phyloP scores from a whole-genome alignment of 2,329 filamentous ascomycete genomes.

The Ascochyta viciae-villosae region DNA sequence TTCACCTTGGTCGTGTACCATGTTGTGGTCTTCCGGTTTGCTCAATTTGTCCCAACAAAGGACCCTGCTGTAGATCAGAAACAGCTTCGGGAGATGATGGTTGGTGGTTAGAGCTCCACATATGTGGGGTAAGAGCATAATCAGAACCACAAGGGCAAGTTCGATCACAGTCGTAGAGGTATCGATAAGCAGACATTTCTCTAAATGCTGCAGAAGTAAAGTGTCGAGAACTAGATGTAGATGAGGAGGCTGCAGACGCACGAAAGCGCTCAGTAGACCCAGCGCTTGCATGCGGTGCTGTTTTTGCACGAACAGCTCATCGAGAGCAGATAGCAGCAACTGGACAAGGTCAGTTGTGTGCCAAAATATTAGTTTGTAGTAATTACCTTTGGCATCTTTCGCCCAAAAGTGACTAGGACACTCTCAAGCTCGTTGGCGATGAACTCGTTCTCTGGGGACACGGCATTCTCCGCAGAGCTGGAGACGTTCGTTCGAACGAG shows the following conservation, averaged over 20 bases:
- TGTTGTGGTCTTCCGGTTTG: constrained; percentile 21
- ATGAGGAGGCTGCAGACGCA: constrained; percentile 79
- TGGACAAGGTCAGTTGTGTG: constrained; percentile 40
- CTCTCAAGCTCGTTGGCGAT: constrained; percentile 60
- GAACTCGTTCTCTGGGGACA: constrained; percentile 54
- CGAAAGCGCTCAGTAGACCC: constrained; percentile 73
- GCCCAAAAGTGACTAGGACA: constrained; percentile 65
- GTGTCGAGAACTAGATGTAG: constrained; percentile 76
- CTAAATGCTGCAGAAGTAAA: constrained; percentile 72
- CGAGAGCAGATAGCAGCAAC: constrained; percentile 71
- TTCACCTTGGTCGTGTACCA: constrained; percentile 12
- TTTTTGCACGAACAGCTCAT: constrained; percentile 70
- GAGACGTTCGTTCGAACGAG: constrained; percentile 51
- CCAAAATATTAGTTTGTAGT: background rate
- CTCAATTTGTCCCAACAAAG: constrained; percentile 76
- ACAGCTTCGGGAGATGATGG: constrained; percentile 71
- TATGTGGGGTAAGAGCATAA: constrained; percentile 85
- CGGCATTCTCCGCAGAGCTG: constrained; percentile 45
- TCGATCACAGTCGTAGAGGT: constrained; percentile 80
- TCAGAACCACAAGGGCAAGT: constrained; percentile 73
- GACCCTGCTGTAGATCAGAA: constrained; percentile 81
- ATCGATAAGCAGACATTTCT: constrained; percentile 78
- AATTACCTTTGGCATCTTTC: constrained; percentile 68
- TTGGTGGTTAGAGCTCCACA: constrained; percentile 70
- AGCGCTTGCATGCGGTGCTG: constrained; percentile 70